Evolutionary conservation across 106 monocot genomes (phyloP).

Genomic region (Agapanthus africanus): DNA sequence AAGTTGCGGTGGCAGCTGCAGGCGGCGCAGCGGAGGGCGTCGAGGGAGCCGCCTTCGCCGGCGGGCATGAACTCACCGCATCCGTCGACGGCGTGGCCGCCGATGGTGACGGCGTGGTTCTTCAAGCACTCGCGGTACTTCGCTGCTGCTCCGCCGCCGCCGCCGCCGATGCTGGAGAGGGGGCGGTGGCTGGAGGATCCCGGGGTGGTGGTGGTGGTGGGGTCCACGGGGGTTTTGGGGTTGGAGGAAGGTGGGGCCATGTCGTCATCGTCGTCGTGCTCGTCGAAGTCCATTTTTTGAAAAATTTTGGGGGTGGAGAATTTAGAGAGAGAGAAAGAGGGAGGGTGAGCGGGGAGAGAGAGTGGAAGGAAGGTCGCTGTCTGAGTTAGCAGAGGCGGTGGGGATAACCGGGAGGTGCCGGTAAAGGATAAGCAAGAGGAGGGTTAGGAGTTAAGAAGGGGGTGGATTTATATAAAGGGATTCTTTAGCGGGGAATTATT

Average conservation of each 20-base stretch:
- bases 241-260: background rate
- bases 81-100: conserved; percentile 92
- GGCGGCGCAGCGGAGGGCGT: conserved; percentile 87
- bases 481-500: background rate
- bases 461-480: background rate
- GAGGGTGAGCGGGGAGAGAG: background rate
- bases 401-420: conserved; percentile 1
- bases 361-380: background rate
- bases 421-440: background rate
- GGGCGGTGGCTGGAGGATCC: background rate
- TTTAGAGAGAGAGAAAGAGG: background rate
- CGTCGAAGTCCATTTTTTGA: conserved; percentile 9
- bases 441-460: too few species aligned
- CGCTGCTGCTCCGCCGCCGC: conserved; percentile 13
- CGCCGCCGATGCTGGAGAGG: background rate
- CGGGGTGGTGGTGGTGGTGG: background rate
- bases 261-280: conserved; percentile 8
- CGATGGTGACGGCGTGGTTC: conserved; percentile 79
- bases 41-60: conserved; percentile 70
- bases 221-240: background rate
- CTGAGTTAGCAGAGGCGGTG: background rate
- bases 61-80: conserved; percentile 91
- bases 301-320: background rate
- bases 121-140: conserved; percentile 77
- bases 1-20: conserved; percentile 97